Percentiles rank a stretch among this genome's conserved stretches.
Evolutionary conservation across 805 yeast genomes (phyloP).

Genomic region (Metschnikowia picachoensis): DNA sequence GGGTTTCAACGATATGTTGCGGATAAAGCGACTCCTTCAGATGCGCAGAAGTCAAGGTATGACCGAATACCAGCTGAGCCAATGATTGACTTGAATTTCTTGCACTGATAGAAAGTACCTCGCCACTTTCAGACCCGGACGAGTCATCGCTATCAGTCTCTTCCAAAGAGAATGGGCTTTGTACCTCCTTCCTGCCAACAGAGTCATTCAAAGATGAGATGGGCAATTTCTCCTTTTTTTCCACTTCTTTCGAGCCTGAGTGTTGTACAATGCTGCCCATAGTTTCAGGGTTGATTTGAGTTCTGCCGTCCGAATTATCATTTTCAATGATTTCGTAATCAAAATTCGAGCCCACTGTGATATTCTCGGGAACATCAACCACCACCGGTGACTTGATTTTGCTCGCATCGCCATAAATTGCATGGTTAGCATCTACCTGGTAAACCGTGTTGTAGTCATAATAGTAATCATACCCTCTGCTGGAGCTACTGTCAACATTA

Average conservation of each 20-base stretch:
- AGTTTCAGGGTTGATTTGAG: conserved; percentile 15
- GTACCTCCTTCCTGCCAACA: conserved; percentile 3
- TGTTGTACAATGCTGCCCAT: conserved; percentile 1
- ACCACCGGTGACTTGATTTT: conserved; percentile 35
- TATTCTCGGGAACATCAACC: conserved; percentile 46
- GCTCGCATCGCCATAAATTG: conserved; percentile 29
- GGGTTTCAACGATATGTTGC: conserved; percentile 15
- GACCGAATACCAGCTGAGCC: conserved; percentile 39
- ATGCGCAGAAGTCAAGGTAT: conserved; percentile 17
- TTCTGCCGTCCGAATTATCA: conserved; percentile 19
- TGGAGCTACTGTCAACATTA: conserved; percentile 57
- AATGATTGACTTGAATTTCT: conserved; percentile 40
- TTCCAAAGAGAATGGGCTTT: conserved; percentile 13
- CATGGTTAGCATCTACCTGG: conserved; percentile 46
- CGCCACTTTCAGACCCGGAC: conserved; percentile 28
- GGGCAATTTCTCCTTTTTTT: conserved; percentile 15
- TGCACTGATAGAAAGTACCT: conserved; percentile 37
- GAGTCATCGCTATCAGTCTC: conserved; percentile 15
- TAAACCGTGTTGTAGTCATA: conserved; percentile 81
- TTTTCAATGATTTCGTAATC: conserved; percentile 35
- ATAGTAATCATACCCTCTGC: conserved; percentile 70
- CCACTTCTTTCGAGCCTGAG: background rate
- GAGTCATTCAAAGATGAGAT: conserved; percentile 20
- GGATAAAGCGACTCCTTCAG: conserved; percentile 21
- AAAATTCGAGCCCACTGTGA: conserved; percentile 37